phyloP scores from a whole-genome alignment of 1,284 basidiomycete species.

The Inonotus hispidus region DNA sequence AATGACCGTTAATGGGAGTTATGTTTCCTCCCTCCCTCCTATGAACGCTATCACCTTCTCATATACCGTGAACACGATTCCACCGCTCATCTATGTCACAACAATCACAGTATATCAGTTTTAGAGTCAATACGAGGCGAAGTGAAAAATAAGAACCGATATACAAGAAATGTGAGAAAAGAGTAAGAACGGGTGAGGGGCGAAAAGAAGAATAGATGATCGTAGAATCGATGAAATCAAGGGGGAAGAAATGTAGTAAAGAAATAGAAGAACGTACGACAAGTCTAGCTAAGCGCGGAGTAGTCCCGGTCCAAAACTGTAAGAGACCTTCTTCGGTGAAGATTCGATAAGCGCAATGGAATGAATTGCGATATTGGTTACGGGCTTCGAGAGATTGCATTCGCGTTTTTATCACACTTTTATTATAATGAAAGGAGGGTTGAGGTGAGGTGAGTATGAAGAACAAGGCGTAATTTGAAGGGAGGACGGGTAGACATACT shows the following conservation, averaged over 20 bases:
- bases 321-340: slow-evolving; percentile 84
- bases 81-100: slow-evolving; percentile 71
- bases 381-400: slow-evolving; percentile 92
- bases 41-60: slow-evolving; percentile 66
- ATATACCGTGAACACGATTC: slow-evolving; percentile 93
- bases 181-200: too few species aligned
- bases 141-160: too few species aligned
- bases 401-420: slow-evolving; percentile 92
- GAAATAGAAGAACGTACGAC: slow-evolving; percentile 53
- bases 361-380: slow-evolving; percentile 83
- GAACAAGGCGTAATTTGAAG: not conserved
- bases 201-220: too few species aligned
- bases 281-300: slow-evolving; percentile 78
- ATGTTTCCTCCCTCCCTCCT: slow-evolving; percentile 26
- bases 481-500: slow-evolving; percentile 40
- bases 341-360: slow-evolving; percentile 92
- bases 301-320: slow-evolving; percentile 95
- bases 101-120: not conserved
- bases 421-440: not conserved
- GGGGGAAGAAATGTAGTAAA: not conserved
- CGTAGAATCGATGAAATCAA: too few species aligned
- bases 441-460: not conserved
- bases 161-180: too few species aligned
- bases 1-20: too few species aligned
- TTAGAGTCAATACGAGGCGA: not conserved